These are phyloP conservation scores for Alternaria ethzedia DNA, from an alignment of 2,329 filamentous ascomycete species.

Conservation along the genomic window DNA sequence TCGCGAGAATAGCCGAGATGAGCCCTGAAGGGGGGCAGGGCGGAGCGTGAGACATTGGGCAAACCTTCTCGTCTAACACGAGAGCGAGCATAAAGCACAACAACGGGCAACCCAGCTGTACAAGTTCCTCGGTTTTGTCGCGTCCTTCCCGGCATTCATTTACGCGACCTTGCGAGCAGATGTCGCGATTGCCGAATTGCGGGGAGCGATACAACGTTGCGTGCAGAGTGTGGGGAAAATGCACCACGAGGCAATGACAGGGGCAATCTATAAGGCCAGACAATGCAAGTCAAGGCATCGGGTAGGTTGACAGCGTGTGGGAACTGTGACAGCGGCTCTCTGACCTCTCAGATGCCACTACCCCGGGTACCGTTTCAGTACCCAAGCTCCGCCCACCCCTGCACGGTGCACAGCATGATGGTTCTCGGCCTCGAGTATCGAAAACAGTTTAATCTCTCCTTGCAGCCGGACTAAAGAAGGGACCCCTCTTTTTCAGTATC, in stretches of 20 bases:
- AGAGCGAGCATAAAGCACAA: constrained; percentile 14
- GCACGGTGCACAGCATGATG: constrained; percentile 39
- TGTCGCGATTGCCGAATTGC: constrained; percentile 34
- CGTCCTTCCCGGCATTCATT: constrained; percentile 1
- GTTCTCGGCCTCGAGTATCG: constrained; percentile 41
- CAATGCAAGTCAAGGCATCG: constrained; percentile 13
- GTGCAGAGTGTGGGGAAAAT: constrained; percentile 38
- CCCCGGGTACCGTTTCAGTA: constrained; percentile 34
- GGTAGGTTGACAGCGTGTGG: constrained; percentile 33
- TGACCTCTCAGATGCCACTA: constrained; percentile 27
- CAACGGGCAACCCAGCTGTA: constrained; percentile 16
- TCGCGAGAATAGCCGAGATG: constrained; percentile 38
- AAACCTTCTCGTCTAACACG: constrained; percentile 17
- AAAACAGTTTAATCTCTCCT: constrained; percentile 46
- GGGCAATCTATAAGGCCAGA: constrained; percentile 12
- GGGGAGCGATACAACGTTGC: constrained; percentile 32
- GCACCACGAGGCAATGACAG: constrained; percentile 19
- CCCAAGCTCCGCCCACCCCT: constrained; percentile 43
- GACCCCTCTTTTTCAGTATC: constrained; percentile 40
- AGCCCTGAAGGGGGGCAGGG: constrained; percentile 18
- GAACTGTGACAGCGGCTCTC: constrained; percentile 24
- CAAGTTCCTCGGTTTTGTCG: constrained; percentile 1
- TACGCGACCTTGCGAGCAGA: not conserved
- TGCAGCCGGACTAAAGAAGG: constrained; percentile 40
- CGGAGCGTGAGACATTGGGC: constrained; percentile 16